These are phyloP conservation scores for Skeletonema potamos DNA, from an alignment of 108 stramenopile species.

Conservation along the genomic window DNA sequence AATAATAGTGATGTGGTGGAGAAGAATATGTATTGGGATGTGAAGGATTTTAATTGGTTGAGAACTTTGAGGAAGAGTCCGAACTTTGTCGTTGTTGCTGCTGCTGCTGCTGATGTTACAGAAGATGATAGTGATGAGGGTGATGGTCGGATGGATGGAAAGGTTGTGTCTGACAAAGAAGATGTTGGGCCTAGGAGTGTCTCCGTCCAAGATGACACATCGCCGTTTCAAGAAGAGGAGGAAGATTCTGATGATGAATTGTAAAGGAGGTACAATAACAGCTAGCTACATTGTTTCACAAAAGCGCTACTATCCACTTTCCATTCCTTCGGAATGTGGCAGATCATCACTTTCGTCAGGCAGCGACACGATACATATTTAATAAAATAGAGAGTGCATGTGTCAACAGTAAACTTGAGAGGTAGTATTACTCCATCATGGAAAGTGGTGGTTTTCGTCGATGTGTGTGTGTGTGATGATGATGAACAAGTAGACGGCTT, in stretches of 20 bases:
- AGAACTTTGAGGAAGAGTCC: constrained; percentile 39
- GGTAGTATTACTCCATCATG: no score
- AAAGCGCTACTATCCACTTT: no score
- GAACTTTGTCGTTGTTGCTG: constrained; percentile 30
- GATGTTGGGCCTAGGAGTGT: neutral
- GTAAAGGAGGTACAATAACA: neutral
- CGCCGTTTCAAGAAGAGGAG: neutral
- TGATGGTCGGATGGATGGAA: neutral
- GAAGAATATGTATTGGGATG: constrained; percentile 50
- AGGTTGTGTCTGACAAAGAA: neutral
- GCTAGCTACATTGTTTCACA: no score
- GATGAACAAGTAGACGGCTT: no score
- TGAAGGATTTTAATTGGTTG: constrained; percentile 52
- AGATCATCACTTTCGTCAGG: no score
- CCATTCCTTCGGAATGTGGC: no score
- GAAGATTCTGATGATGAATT: constrained; percentile 31
- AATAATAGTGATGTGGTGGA: no score
- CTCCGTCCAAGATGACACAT: neutral
- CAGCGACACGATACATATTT: no score
- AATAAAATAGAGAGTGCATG: no score
- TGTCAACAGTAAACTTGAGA: no score
- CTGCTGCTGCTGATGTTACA: neutral
- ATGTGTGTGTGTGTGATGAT: no score
- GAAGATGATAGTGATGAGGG: neutral
- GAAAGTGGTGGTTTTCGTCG: no score